Conservation (phyloP, 2,329 filamentous ascomycete genomes). For the Phaeoacremonium minimum region DNA sequence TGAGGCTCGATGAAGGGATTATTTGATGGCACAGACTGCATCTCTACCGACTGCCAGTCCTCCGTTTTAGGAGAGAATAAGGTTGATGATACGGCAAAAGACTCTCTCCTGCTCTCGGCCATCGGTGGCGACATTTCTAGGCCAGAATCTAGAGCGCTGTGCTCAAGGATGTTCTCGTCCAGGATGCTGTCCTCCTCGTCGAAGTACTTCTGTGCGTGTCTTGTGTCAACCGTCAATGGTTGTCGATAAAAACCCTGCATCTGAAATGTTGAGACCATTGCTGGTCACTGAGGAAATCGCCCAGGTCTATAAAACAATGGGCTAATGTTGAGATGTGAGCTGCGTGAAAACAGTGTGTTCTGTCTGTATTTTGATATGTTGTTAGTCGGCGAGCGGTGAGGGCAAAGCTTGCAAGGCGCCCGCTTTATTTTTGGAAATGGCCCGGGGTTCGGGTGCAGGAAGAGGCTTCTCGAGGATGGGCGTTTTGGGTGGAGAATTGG, state of each 20-base stretch:
- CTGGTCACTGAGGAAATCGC: slow-evolving; percentile 10
- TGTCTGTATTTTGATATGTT: slow-evolving; percentile 3
- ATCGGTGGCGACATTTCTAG: slow-evolving; percentile 61
- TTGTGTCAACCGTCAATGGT: slow-evolving; percentile 49
- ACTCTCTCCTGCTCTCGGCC: slow-evolving; percentile 59
- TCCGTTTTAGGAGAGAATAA: slow-evolving; percentile 64
- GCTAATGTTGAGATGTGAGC: slow-evolving; percentile 6
- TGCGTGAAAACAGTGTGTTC: not conserved
- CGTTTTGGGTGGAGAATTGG: slow-evolving; percentile 2
- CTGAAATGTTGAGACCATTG: slow-evolving; percentile 48
- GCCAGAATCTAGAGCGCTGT: slow-evolving; percentile 54
- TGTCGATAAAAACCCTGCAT: slow-evolving; percentile 49
- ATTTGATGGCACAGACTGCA: slow-evolving; percentile 60
- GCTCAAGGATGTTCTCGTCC: slow-evolving; percentile 58
- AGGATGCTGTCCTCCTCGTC: slow-evolving; percentile 57
- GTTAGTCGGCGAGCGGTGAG: slow-evolving; percentile 12
- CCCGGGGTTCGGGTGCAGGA: slow-evolving; percentile 2
- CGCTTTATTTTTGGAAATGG: slow-evolving; percentile 11
- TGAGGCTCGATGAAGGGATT: slow-evolving; percentile 57
- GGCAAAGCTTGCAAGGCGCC: slow-evolving; percentile 5
- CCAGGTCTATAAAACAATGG: slow-evolving; percentile 4
- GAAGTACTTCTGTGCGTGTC: slow-evolving; percentile 49
- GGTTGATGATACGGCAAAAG: slow-evolving; percentile 52
- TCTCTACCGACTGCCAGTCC: slow-evolving; percentile 60
- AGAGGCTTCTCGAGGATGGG: slow-evolving; percentile 1